These are phyloP conservation scores for Pelagophyceae sp. DNA, from an alignment of 352 stramenopile genomes.

Conservation along the genomic window DNA sequence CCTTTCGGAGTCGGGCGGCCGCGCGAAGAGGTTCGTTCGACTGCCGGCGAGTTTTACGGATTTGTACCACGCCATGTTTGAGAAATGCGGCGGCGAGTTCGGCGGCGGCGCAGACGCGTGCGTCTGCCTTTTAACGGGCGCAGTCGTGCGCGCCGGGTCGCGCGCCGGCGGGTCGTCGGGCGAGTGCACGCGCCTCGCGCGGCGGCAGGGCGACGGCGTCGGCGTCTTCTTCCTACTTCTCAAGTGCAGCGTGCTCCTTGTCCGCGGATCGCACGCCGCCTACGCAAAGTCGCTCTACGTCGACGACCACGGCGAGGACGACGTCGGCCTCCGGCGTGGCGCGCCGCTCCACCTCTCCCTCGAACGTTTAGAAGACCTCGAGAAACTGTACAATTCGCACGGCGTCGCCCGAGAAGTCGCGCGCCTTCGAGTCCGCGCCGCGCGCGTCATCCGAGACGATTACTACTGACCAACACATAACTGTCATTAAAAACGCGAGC, in stretches of 20 bases:
- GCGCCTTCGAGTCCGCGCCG: constrained; percentile 38
- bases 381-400: constrained; percentile 52
- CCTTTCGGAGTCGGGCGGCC: not conserved
- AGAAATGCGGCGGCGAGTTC: not conserved
- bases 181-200: constrained; percentile 52
- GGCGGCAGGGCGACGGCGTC: constrained; percentile 51
- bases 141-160: constrained; percentile 51
- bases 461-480: constrained; percentile 15
- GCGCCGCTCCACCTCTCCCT: constrained; percentile 55
- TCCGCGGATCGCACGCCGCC: constrained; percentile 61
- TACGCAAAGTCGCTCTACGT: constrained; percentile 61
- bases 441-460: not conserved
- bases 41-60: constrained; percentile 9
- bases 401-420: constrained; percentile 57
- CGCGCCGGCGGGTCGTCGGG: constrained; percentile 38
- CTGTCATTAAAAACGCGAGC: no score
- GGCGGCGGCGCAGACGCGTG: constrained; percentile 39
- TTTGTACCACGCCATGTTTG: not conserved
- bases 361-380: constrained; percentile 46
- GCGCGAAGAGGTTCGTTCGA: not conserved
- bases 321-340: constrained; percentile 49
- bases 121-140: constrained; percentile 56
- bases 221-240: constrained; percentile 65
- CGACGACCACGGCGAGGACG: constrained; percentile 61
- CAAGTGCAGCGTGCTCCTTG: constrained; percentile 60